A percentile compares a stretch with the other conserved stretches of the same genome.
Evolutionary conservation across 2,329 filamentous ascomycete species (phyloP).

Genomic region (Elsinoe australis): DNA sequence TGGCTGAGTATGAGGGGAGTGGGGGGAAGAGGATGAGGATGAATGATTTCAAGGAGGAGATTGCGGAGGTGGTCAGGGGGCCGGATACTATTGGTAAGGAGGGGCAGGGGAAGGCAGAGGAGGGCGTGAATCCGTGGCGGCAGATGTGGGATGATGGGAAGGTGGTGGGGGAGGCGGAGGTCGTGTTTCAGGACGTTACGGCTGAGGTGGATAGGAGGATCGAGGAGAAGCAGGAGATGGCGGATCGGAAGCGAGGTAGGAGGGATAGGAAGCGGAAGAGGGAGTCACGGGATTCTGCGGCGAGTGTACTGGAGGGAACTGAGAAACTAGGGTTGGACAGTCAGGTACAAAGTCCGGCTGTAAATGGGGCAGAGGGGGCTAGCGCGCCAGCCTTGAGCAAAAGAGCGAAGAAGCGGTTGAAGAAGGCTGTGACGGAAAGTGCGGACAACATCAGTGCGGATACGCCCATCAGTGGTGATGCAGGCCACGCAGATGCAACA

Average conservation of each 20-base stretch:
- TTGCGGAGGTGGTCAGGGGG: background rate
- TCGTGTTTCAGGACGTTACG: constrained; percentile 29
- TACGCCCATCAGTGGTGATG: background rate
- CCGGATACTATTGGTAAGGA: too few species aligned
- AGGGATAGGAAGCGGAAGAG: constrained; percentile 31
- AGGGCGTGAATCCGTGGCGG: background rate
- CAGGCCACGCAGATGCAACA: too few species aligned
- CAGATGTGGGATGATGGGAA: background rate
- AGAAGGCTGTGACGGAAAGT: background rate
- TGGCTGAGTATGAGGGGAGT: too few species aligned
- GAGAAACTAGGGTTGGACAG: background rate
- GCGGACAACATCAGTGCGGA: background rate
- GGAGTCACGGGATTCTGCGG: constrained; percentile 21
- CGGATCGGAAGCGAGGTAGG: constrained; percentile 22
- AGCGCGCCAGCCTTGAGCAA: too few species aligned
- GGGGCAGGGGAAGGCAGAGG: too few species aligned
- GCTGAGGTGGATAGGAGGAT: constrained; percentile 28
- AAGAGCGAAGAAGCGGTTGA: constrained; percentile 6
- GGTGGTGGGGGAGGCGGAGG: constrained; percentile 25
- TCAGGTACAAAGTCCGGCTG: background rate
- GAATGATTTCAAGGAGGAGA: constrained; percentile 1
- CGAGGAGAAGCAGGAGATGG: constrained; percentile 27
- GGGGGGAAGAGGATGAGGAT: background rate
- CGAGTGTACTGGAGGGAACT: constrained; percentile 1
- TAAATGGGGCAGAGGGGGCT: background rate